Percentiles rank a stretch among this genome's conserved stretches.
Conservation (phyloP, 2,329 filamentous ascomycete genomes). For the Trichoderma koningiopsis region DNA sequence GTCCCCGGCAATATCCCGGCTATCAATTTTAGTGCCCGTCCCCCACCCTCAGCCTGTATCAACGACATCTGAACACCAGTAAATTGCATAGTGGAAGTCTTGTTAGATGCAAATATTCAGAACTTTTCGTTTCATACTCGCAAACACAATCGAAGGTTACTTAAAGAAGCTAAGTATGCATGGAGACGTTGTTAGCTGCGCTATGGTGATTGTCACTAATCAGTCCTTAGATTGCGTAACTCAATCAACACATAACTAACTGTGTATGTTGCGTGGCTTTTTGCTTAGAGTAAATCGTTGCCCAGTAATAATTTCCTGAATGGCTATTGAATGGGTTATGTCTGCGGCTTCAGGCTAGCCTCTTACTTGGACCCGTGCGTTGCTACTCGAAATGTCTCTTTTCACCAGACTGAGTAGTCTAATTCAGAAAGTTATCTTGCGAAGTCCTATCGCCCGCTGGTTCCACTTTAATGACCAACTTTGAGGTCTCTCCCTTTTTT, state of each 20-base stretch:
- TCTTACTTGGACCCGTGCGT: neutral
- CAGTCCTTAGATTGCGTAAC: neutral
- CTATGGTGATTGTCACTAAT: neutral
- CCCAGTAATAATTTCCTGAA: neutral
- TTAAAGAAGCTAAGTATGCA: neutral
- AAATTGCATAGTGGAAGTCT: neutral
- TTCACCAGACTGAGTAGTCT: too few species aligned
- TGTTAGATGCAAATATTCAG: neutral
- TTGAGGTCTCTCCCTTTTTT: neutral
- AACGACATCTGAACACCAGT: neutral
- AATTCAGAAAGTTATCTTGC: neutral
- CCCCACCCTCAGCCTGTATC: neutral
- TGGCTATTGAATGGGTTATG: constrained; percentile 1
- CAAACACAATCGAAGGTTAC: neutral
- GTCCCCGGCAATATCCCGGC: constrained; percentile 33
- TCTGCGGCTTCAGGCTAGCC: neutral
- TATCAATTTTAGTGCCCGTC: constrained; percentile 27
- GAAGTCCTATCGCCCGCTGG: neutral
- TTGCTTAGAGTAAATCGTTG: neutral
- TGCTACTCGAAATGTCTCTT: neutral
- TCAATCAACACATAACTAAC: neutral
- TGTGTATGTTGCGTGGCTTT: neutral
- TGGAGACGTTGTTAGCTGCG: neutral
- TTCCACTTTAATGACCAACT: too few species aligned
- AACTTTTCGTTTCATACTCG: neutral